These are phyloP conservation scores for Ophiostoma angusticollis DNA, from an alignment of 2,329 filamentous ascomycete genomes.

Conservation along the genomic window DNA sequence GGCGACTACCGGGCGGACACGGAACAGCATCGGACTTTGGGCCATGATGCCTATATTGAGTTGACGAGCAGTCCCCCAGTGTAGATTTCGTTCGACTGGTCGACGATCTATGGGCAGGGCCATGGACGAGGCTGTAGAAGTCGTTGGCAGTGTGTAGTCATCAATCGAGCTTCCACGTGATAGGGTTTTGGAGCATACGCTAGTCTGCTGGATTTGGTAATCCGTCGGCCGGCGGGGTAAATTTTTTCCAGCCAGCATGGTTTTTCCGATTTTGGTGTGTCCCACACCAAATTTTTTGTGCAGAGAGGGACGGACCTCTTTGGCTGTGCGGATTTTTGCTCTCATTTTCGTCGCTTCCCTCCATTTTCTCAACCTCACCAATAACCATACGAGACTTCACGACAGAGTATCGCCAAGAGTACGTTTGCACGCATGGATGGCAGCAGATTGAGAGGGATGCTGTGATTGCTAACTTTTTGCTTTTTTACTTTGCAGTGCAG, in stretches of 20 bases:
- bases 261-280: conserved; percentile 12
- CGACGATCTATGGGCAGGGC: neutral
- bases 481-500: conserved; percentile 51
- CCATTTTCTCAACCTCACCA: conserved; percentile 6
- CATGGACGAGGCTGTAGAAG: neutral
- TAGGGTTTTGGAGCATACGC: conserved; percentile 10
- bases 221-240: conserved; percentile 4
- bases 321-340: conserved; percentile 7
- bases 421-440: conserved; percentile 6
- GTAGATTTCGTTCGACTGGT: neutral
- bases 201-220: neutral
- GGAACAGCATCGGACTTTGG: neutral
- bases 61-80: conserved; percentile 5
- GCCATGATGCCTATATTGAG: neutral
- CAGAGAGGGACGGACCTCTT: conserved; percentile 4
- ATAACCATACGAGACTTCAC: conserved; percentile 10
- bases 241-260: conserved; percentile 9
- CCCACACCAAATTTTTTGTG: conserved; percentile 14
- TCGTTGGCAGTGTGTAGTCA: neutral
- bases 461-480: neutral
- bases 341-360: conserved; percentile 5
- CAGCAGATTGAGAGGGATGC: neutral
- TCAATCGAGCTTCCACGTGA: conserved; percentile 10
- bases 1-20: neutral
- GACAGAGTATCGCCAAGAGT: conserved; percentile 17